Evolutionary conservation across 371 early-diverging fungal genomes (phyloP).

Genomic region (Lichtheimia hyalospora): DNA sequence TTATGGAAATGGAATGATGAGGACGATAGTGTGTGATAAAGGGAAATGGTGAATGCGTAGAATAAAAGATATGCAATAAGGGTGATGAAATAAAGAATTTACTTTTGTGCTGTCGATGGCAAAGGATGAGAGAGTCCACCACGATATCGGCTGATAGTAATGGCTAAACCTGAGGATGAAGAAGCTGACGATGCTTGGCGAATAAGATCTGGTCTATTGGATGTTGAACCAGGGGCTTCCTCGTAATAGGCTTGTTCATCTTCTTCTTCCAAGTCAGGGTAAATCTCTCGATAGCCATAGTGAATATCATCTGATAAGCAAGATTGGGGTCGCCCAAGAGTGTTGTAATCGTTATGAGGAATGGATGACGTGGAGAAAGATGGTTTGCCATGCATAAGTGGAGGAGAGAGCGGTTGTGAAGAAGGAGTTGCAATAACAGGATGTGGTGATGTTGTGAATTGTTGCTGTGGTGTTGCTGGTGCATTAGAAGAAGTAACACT

Average conservation of each 20-base stretch:
- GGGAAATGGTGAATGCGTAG: neutral
- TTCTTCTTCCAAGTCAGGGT: slow-evolving; percentile 13
- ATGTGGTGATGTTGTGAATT: slow-evolving; percentile 1
- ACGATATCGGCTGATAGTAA: slow-evolving; percentile 20
- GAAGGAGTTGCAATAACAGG: neutral
- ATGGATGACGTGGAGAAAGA: slow-evolving; percentile 16
- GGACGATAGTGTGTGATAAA: neutral
- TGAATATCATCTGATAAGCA: slow-evolving; percentile 17
- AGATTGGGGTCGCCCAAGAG: slow-evolving; percentile 13
- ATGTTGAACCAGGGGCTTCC: neutral
- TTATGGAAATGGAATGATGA: no score
- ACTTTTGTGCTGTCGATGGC: slow-evolving; percentile 9
- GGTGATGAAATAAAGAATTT: neutral
- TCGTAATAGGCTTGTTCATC: slow-evolving; percentile 9
- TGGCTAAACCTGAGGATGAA: slow-evolving; percentile 20
- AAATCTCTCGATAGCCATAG: slow-evolving; percentile 3
- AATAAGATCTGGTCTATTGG: slow-evolving; percentile 10
- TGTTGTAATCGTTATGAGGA: slow-evolving; percentile 1
- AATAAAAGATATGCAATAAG: neutral
- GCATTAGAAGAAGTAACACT: slow-evolving; percentile 9
- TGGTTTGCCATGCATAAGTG: slow-evolving; percentile 15
- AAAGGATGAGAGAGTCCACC: slow-evolving; percentile 10
- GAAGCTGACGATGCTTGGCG: slow-evolving; percentile 25
- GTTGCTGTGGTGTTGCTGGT: neutral
- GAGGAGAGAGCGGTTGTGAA: neutral